Base-by-base conservation (phyloP, 257 asterid genomes). In the Ballota nigra region DNA sequence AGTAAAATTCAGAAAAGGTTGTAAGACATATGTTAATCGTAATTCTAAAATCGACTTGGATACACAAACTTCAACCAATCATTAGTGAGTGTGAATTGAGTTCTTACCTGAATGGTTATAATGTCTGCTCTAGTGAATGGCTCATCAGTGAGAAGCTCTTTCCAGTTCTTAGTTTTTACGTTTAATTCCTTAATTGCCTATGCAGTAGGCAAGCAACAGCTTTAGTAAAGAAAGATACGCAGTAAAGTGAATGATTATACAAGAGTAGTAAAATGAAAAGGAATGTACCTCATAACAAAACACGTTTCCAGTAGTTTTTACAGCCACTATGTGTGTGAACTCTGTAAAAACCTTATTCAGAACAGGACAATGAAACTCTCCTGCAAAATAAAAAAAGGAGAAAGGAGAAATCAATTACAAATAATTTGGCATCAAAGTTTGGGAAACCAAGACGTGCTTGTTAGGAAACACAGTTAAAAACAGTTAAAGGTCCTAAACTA, bases 81-180 rank as follows among this genome's bases (percentile, higher is more conserved):
- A 63, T 59, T 9, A 74, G 59, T 62, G 20, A 57, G 40, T 12
- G 31, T 56, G 63, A 64, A 56, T 64, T 36, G 8, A 72, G 63
- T 60, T 57, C 66, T 73, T 70, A 92, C 99, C 85, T 95, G 99
- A 84, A 95, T 95, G 38, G 96, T 89, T 77, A 95, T 83, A 61
- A 95, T 75, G 85, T 92, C 97, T 76, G 85, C 86, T 79, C 69
- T 88, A 43, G 92, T 74, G 82, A 95, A 95, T 66, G 97, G 92
- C 78, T 92, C 99, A 61, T 95, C 97, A 1, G 99, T 89, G 66
- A 95, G 95, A 78, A 95, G 99, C 87, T 95, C 99, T 72, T 92
- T 95, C 99, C 97, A 89, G 82, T 86, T 94, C 88, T 91, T 94
- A 5, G 97, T 86, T 81, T 91, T 94, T 63, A 92, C 77, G 83